A percentile compares a stretch with the other conserved stretches of the same genome.
These are phyloP conservation scores for Closterium sp. DNA, from an alignment of 139 green algal genomes.

Conservation along the genomic window DNA sequence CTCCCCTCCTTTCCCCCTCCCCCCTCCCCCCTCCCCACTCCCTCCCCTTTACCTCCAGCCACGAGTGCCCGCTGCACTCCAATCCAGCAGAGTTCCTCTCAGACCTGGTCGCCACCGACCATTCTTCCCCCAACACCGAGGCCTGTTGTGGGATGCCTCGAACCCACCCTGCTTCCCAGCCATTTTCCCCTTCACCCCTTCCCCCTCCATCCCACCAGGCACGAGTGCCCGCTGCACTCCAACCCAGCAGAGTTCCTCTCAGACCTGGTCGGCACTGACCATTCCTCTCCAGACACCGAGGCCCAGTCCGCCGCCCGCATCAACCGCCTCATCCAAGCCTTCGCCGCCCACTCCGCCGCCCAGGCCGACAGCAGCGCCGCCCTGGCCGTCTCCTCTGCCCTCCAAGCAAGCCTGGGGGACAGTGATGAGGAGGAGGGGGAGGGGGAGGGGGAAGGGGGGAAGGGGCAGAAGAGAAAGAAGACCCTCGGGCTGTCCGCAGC, in stretches of 20 bases:
- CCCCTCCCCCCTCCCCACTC: background rate
- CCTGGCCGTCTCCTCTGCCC: background rate
- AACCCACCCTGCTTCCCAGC: background rate
- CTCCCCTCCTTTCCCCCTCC: background rate
- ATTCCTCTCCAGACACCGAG: background rate
- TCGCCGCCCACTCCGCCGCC: background rate
- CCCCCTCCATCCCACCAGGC: background rate
- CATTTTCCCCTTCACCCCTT: background rate
- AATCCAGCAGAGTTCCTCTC: background rate
- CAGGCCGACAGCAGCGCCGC: background rate
- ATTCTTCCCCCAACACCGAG: background rate
- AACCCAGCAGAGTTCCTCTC: slow-evolving; percentile 10
- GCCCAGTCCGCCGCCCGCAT: background rate
- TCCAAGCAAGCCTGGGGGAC: background rate
- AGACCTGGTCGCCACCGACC: background rate
- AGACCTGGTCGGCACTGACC: background rate
- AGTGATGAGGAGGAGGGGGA: background rate
- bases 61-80: background rate
- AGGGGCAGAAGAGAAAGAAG: background rate
- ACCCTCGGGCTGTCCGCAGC: background rate
- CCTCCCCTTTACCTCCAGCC: background rate
- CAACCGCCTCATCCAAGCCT: background rate
- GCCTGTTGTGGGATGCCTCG: background rate
- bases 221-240: background rate
- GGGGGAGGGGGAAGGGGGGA: background rate